A percentile compares a stretch with the other conserved stretches of the same genome.
Conservation (phyloP, 2,329 filamentous ascomycete species). For the Emericellopsis atlantica region DNA sequence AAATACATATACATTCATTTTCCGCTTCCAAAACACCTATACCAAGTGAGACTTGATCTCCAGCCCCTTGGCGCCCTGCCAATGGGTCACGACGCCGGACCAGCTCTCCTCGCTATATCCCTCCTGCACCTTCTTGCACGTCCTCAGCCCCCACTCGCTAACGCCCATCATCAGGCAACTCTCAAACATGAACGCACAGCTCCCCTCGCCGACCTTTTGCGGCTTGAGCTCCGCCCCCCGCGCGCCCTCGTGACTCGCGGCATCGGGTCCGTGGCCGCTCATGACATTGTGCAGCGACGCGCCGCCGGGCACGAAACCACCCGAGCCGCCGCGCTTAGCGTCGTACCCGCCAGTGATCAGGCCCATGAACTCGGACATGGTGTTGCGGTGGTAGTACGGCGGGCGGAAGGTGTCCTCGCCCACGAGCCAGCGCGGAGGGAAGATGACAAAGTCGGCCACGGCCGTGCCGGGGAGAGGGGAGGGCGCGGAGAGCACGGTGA, state of each 20-base stretch:
- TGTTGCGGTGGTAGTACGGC: conserved; percentile 62
- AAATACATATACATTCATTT: too few relatives aligned
- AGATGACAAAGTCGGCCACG: conserved; percentile 61
- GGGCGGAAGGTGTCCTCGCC: conserved; percentile 59
- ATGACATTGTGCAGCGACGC: conserved; percentile 58
- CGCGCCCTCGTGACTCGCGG: conserved; percentile 40
- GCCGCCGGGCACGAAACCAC: conserved; percentile 44
- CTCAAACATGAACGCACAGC: conserved; percentile 60
- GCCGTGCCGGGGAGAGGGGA: conserved; percentile 49
- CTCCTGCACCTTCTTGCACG: conserved; percentile 46
- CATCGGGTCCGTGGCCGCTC: conserved; percentile 53
- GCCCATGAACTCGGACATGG: conserved; percentile 55
- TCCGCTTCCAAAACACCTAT: not conserved
- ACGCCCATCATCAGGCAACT: conserved; percentile 59
- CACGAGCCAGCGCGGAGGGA: conserved; percentile 60
- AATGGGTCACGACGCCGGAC: conserved; percentile 50
- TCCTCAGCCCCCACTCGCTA: conserved; percentile 53
- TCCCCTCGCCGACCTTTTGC: conserved; percentile 44
- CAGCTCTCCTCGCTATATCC: conserved; percentile 70
- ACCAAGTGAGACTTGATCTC: conserved; percentile 2
- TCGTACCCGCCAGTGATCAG: conserved; percentile 46
- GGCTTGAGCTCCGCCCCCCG: conserved; percentile 40
- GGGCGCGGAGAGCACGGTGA: conserved; percentile 56
- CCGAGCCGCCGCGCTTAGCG: conserved; percentile 38
- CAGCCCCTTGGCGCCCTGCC: conserved; percentile 1